Base-by-base conservation (phyloP, 2,329 filamentous ascomycete species). In the Fonsecaea pedrosoi region DNA sequence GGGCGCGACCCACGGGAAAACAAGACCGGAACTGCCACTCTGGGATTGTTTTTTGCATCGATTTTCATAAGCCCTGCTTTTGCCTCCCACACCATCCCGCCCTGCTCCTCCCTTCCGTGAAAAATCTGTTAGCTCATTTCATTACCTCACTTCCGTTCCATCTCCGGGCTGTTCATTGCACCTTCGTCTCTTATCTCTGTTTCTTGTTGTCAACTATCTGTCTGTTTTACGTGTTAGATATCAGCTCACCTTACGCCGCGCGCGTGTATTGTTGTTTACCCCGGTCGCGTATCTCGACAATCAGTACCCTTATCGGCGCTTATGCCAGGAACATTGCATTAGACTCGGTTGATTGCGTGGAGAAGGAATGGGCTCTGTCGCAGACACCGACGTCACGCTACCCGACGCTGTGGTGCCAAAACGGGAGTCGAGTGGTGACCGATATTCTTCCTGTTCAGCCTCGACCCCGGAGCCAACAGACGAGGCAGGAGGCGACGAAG, bases 381-480 rank as follows among this genome's bases (percentile, higher is more conserved):
- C 80, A 70, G 73, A 76, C 72, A 73, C 75, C 71, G 74, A 78
- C 70, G 74, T 76, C 67, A 77, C 76, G 57, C 74, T 78, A 66
- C 77, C 80, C 78, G 79, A 80, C 69, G 71, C 74, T 71, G 75
- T 81, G 69, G 73, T 79, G 64, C 78, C 79, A 69, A 82, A 82
- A 71, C 71, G 77, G 40, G 80, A 82, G 70, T 77, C 78, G 55
- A 71, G 76, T 62, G 75, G 74, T 34, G 81, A 82, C 68, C 77
- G 77, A 65, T 81, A 80, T 40, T 78, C 79, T 73, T 80, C 78
- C 68, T 81, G 79, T 34, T 75, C 77, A n/a, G 78, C 78, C 58
- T 83, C 82, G 53, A 81, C 80, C 2, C 81, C 81, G 12, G 82
- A 83, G 56, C 76, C 78, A 10, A 80, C 81, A 66, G 79, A 76